Percentiles rank a stretch among this genome's conserved stretches.
phyloP scores from a whole-genome alignment of 768 basidiomycete genomes.

The Rubroboletus pulcherrimus region DNA sequence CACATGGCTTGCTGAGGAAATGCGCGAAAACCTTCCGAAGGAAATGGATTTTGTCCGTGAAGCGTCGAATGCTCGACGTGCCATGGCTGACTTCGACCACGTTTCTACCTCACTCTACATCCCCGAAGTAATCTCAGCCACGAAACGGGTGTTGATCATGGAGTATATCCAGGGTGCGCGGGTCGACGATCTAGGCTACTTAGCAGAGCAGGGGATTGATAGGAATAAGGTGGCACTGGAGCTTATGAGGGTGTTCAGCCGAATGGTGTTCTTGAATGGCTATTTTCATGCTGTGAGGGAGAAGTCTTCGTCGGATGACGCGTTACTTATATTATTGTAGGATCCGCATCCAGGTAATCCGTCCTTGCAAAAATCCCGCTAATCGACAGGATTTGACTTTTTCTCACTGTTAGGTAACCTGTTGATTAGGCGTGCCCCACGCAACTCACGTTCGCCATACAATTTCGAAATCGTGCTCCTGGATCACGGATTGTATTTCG shows the following conservation, averaged over 20 bases:
- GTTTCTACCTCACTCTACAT: slow-evolving; percentile 83
- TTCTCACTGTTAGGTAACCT: slow-evolving; percentile 62
- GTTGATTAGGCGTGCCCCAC: slow-evolving; percentile 74
- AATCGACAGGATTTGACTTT: not conserved
- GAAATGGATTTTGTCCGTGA: slow-evolving; percentile 96
- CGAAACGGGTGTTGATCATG: slow-evolving; percentile 88
- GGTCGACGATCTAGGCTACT: slow-evolving; percentile 82
- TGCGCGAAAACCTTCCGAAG: slow-evolving; percentile 85
- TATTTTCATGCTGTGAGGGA: slow-evolving; percentile 76
- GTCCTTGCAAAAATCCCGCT: not conserved
- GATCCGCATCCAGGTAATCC: slow-evolving; percentile 80
- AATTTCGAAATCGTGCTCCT: slow-evolving; percentile 96
- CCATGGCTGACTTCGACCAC: slow-evolving; percentile 63
- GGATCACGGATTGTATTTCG: slow-evolving; percentile 94
- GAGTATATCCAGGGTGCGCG: slow-evolving; percentile 89
- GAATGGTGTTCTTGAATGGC: slow-evolving; percentile 95
- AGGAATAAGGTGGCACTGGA: slow-evolving; percentile 92
- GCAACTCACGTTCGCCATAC: slow-evolving; percentile 68
- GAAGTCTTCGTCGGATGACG: not conserved
- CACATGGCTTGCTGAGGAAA: slow-evolving; percentile 90
- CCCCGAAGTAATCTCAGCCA: slow-evolving; percentile 74
- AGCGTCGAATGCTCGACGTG: slow-evolving; percentile 77
- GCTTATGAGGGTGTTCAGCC: slow-evolving; percentile 83
- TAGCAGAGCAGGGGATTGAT: slow-evolving; percentile 80
- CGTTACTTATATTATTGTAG: slow-evolving; percentile 35